Evolutionary conservation across 148 eudicot genomes (phyloP).

Genomic region (Polygonum maritimum): DNA sequence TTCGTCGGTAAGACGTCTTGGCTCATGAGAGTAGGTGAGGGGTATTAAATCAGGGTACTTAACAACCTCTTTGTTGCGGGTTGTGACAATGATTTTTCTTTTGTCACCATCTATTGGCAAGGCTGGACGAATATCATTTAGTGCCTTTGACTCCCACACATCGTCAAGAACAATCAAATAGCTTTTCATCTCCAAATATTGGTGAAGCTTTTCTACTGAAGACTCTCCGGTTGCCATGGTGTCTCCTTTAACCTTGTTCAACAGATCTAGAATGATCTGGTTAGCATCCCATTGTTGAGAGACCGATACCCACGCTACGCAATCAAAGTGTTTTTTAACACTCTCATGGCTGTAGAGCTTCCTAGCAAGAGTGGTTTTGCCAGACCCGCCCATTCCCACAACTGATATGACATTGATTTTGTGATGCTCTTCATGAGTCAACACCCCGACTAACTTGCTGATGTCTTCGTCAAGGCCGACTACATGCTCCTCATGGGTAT

Average conservation of each 20-base stretch:
- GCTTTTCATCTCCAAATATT: too few species aligned
- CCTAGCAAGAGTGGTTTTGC: neutral
- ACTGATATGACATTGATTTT: too few species aligned
- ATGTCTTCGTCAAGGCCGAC: neutral
- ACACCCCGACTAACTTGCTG: too few species aligned
- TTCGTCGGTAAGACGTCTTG: slow-evolving; percentile 9
- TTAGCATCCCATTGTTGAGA: neutral
- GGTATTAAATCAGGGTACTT: neutral
- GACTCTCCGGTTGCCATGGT: too few species aligned
- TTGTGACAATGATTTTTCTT: slow-evolving; percentile 7
- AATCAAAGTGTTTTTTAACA: neutral
- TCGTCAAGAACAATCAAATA: too few species aligned
- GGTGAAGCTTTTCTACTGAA: too few species aligned
- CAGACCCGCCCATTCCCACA: too few species aligned
- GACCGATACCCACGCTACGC: neutral
- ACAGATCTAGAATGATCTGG: slow-evolving; percentile 10
- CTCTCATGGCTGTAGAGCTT: neutral
- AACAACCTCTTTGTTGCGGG: slow-evolving; percentile 4
- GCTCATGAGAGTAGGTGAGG: neutral
- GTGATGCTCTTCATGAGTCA: too few species aligned
- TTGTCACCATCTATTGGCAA: too few species aligned
- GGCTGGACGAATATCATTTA: too few species aligned
- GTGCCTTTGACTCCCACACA: too few species aligned
- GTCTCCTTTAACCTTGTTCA: neutral
- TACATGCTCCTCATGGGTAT: neutral